Base-by-base conservation (phyloP, 331 rosid genomes). In the Malus hybrid region DNA sequence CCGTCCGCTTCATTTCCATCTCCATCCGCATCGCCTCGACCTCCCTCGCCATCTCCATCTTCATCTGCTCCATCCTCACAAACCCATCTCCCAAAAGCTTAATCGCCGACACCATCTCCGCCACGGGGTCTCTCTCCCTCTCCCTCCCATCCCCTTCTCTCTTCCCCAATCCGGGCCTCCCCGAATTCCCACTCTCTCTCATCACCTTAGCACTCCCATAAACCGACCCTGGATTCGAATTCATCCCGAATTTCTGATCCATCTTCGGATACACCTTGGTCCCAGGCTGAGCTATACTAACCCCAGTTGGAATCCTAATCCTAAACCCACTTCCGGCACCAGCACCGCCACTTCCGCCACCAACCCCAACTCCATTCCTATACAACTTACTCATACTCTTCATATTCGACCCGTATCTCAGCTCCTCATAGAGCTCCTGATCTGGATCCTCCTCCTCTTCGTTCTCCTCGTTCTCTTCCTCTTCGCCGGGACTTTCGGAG, bases 31-130 rank as follows among this genome's bases (percentile, higher is more conserved):
- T 91, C 0, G 88, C 80, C 56, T 93, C 96, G 4, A 93, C 88
- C 84, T 93, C 96, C 70, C 91, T 90, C 0, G 97, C 96, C 98
- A 93, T 93, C 85, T 93, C 97, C 91, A 93, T 93, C 87, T 91
- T 93, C 94, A 91, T 93, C 79, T 92, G 88, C 71, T 93, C 98
- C 87, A 86, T 88, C 69, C 91, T 91, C 71, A 91, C 96, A 70
- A 93, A 93, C 78, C 98, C 98, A 71, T 93, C 98, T 34, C 97
- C 90, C 65, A 93, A 73, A 0, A 88, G 81, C 83, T 85, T 93
- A 14, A 93, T 91, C 1, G 97, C 98, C 5, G 83, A 63, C 76
- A 90, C 97, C 97, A 93, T 93, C 66, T 91, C 97, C 1, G 84
- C 89, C 73, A 88, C 83, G 0, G 95, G 90, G 62, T 93, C 96